Conservation (phyloP, 768 basidiomycete species). For the Pholiota conissans region DNA sequence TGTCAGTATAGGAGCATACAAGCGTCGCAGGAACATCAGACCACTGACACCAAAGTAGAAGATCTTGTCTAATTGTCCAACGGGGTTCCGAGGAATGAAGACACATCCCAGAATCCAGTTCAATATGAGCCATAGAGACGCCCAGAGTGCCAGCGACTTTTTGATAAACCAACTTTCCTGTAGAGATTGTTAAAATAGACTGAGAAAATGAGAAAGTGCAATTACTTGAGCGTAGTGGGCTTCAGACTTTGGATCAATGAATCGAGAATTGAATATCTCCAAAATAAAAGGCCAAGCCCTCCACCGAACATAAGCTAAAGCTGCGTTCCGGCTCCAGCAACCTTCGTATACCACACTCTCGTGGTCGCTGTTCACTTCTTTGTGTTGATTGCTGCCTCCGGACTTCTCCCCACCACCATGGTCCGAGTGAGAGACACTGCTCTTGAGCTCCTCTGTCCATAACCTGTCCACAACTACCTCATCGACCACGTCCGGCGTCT, state of each 20-base stretch:
- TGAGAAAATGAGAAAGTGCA: background rate
- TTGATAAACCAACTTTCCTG: conserved; percentile 76
- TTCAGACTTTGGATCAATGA: conserved; percentile 55
- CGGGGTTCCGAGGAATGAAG: conserved; percentile 44
- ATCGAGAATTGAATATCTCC: conserved; percentile 61
- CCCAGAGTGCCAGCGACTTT: conserved; percentile 66
- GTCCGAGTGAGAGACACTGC: conserved; percentile 52
- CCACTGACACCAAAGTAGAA: conserved; percentile 53
- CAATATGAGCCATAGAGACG: conserved; percentile 59
- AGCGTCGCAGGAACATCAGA: background rate
- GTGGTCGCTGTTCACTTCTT: conserved; percentile 30
- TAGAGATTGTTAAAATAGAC: background rate
- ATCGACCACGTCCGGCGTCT: conserved; percentile 49
- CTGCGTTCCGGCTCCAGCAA: conserved; percentile 28
- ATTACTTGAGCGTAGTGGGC: conserved; percentile 42
- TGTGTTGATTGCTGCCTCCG: conserved; percentile 37
- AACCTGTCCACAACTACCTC: conserved; percentile 76
- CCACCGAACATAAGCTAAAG: conserved; percentile 52
- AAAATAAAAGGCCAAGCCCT: conserved; percentile 53
- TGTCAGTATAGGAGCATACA: background rate
- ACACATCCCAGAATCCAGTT: conserved; percentile 68
- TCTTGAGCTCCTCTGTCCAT: conserved; percentile 63
- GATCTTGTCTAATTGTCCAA: conserved; percentile 52
- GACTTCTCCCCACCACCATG: conserved; percentile 51
- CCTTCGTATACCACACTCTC: conserved; percentile 25